Conservation (phyloP, 768 basidiomycete genomes). For the Boletus reticuloceps region DNA sequence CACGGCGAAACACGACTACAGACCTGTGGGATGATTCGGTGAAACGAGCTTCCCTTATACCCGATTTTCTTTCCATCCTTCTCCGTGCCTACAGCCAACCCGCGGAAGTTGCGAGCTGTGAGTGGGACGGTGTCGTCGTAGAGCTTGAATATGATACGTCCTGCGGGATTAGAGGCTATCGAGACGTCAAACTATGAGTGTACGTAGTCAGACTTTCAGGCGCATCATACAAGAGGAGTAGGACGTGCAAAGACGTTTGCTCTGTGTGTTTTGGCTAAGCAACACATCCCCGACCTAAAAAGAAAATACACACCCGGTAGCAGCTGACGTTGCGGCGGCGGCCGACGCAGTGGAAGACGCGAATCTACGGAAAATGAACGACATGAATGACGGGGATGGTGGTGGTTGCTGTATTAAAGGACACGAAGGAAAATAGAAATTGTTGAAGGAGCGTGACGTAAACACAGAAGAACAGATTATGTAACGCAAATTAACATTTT, state of each 20-base stretch:
- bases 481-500: conserved; percentile 5
- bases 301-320: conserved; percentile 12
- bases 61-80: conserved; percentile 57
- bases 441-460: conserved; percentile 4
- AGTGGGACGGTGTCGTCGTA: conserved; percentile 81
- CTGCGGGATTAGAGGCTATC: conserved; percentile 57
- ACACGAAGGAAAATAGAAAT: conserved; percentile 18
- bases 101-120: conserved; percentile 80
- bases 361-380: conserved; percentile 50
- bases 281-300: neutral
- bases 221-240: conserved; percentile 1
- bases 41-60: conserved; percentile 68
- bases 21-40: conserved; percentile 69
- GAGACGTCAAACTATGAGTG: conserved; percentile 56
- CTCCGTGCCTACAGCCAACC: conserved; percentile 56
- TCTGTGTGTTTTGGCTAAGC: conserved; percentile 8
- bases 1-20: conserved; percentile 8
- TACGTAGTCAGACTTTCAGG: neutral
- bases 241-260: conserved; percentile 33
- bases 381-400: conserved; percentile 36
- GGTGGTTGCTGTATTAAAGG: neutral
- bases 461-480: neutral
- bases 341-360: conserved; percentile 45
- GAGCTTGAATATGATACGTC: conserved; percentile 79
- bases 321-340: conserved; percentile 11